Conservation (phyloP, 192 early-diverging fungal genomes). For the Coemansia sp. region DNA sequence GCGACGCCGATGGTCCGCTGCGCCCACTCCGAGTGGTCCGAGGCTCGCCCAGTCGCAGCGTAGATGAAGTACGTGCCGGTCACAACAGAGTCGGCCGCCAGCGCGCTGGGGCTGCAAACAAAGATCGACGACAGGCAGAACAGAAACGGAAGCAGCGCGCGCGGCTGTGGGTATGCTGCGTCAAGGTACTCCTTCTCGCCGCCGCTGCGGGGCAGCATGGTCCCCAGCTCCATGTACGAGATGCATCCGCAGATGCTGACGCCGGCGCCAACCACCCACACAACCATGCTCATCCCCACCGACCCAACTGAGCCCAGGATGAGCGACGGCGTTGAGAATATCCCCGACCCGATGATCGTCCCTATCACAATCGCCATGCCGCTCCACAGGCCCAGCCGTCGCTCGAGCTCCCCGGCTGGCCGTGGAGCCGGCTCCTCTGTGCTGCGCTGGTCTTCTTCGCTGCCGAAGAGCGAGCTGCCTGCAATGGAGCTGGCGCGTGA, state of each 20-base stretch:
- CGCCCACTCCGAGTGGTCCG: constrained; percentile 37
- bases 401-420: constrained; percentile 21
- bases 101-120: constrained; percentile 33
- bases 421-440: too few species aligned
- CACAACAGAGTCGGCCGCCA: constrained; percentile 49
- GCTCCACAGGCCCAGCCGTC: constrained; percentile 47
- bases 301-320: constrained; percentile 44
- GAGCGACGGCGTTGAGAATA: constrained; percentile 49
- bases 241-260: constrained; percentile 45
- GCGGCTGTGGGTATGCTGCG: constrained; percentile 55
- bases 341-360: constrained; percentile 53
- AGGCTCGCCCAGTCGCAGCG: constrained; percentile 20
- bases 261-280: constrained; percentile 46
- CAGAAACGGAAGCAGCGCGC: constrained; percentile 50
- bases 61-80: constrained; percentile 51
- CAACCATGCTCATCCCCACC: constrained; percentile 42
- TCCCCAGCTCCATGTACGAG: constrained; percentile 57
- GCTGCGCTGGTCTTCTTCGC: not conserved
- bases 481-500: not conserved
- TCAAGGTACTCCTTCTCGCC: constrained; percentile 66
- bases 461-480: not conserved
- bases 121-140: constrained; percentile 47
- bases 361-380: constrained; percentile 53
- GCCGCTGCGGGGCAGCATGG: constrained; percentile 57
- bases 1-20: constrained; percentile 39